Percentiles rank a stretch among this genome's conserved stretches.
Conservation (phyloP, 2,329 filamentous ascomycete genomes). For the Ophiostoma populinum region DNA sequence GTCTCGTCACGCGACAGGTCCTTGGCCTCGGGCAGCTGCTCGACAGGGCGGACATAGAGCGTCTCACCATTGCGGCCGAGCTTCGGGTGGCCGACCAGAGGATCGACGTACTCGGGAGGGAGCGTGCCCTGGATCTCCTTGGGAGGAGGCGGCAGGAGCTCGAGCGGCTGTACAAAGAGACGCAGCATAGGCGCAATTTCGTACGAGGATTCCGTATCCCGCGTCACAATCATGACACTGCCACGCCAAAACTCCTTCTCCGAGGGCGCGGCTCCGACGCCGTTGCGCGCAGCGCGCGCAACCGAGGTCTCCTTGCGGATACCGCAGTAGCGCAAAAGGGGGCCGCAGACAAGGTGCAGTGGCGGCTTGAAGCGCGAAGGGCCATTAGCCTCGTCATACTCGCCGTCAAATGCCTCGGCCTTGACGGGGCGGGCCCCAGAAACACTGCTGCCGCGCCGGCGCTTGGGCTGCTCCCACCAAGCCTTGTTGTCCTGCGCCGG, state of each 20-base stretch:
- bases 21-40: slow-evolving; percentile 59
- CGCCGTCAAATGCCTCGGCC: slow-evolving; percentile 48
- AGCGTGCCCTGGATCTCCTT: slow-evolving; percentile 47
- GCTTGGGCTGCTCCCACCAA: slow-evolving; percentile 57
- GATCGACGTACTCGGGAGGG: slow-evolving; percentile 71
- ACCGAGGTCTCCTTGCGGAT: slow-evolving; percentile 46
- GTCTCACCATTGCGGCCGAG: slow-evolving; percentile 71
- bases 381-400: slow-evolving; percentile 45
- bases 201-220: slow-evolving; percentile 70
- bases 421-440: slow-evolving; percentile 30
- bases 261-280: slow-evolving; percentile 10
- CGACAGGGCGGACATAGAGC: slow-evolving; percentile 76
- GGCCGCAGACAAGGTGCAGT: slow-evolving; percentile 77
- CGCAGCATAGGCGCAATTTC: slow-evolving; percentile 61
- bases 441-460: slow-evolving; percentile 29
- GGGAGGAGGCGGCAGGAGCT: slow-evolving; percentile 64
- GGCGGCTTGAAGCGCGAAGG: slow-evolving; percentile 66
- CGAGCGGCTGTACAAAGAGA: slow-evolving; percentile 74
- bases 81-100: slow-evolving; percentile 74
- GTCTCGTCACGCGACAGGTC: slow-evolving; percentile 69
- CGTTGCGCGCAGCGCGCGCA: slow-evolving; percentile 20
- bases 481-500: slow-evolving; percentile 34
- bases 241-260: slow-evolving; percentile 81
- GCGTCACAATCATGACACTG: slow-evolving; percentile 87
- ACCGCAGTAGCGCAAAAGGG: slow-evolving; percentile 77